Conservation (phyloP, 805 yeast genomes). For the Saccharomycopsis vini region DNA sequence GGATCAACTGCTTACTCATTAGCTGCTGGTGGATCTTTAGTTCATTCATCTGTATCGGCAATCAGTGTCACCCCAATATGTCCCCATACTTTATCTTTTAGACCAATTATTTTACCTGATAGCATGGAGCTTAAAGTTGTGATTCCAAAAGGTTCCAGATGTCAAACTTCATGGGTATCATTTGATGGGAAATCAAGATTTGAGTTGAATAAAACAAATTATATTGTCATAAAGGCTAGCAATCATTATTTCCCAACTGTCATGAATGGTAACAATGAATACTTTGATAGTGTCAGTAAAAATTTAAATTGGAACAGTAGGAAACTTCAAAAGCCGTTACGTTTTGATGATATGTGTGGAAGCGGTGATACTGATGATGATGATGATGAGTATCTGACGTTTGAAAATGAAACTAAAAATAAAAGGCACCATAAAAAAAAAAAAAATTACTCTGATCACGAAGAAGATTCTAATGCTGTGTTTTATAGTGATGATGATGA, state of each 20-base stretch:
- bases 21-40: conserved; percentile 91
- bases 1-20: conserved; percentile 95
- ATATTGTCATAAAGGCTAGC: conserved; percentile 75
- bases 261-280: conserved; percentile 60
- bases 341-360: conserved; percentile 10
- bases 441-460: too few relatives aligned
- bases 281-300: conserved; percentile 76
- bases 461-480: too few relatives aligned
- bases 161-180: conserved; percentile 87
- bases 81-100: conserved; percentile 87
- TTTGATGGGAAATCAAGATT: conserved; percentile 89
- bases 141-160: conserved; percentile 72
- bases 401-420: neutral
- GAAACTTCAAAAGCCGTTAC: conserved; percentile 67
- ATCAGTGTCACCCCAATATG: conserved; percentile 92
- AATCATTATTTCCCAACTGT: conserved; percentile 94
- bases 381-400: neutral
- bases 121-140: conserved; percentile 78
- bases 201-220: conserved; percentile 75
- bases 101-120: conserved; percentile 89
- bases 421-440: neutral
- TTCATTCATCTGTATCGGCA: conserved; percentile 90
- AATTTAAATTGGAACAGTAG: conserved; percentile 91
- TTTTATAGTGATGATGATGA: neutral
- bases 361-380: neutral